Evolutionary conservation across 169 alveolate species (phyloP).

Genomic region (Eimeria sp.): DNA sequence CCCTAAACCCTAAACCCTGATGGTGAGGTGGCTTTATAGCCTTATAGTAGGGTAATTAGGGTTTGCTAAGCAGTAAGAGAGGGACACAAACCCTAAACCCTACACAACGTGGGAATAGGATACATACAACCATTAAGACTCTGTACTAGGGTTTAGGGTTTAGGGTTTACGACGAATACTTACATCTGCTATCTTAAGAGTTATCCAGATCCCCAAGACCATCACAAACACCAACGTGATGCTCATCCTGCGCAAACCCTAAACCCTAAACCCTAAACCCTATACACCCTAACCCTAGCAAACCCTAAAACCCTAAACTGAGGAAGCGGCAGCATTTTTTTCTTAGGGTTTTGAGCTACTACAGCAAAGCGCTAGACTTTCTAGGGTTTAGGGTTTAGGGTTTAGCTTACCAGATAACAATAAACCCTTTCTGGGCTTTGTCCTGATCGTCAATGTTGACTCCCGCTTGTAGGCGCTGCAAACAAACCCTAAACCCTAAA

Average conservation of each 20-base stretch:
- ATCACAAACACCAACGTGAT: constrained; percentile 20
- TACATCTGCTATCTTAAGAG: constrained; percentile 28
- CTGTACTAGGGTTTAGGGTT: constrained; percentile 2
- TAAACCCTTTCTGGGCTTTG: constrained; percentile 50
- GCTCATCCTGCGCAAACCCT: constrained; percentile 41
- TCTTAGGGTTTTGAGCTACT: background rate
- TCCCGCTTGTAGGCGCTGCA: constrained; percentile 56
- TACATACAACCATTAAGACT: no score
- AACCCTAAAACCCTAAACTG: background rate
- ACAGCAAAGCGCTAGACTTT: background rate
- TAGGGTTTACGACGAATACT: background rate
- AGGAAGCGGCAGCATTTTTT: background rate
- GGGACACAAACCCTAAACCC: background rate
- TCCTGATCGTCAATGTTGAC: constrained; percentile 41
- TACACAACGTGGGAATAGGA: background rate
- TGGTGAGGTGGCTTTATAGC: no score
- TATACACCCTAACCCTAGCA: background rate
- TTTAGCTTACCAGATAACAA: background rate
- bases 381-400: background rate
- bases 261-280: constrained; percentile 43
- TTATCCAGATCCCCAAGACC: constrained; percentile 12
- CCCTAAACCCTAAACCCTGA: constrained; percentile 29
- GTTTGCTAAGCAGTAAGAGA: no score
- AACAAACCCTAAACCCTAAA: constrained; percentile 22
- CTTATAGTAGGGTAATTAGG: no score